phyloP scores from a whole-genome alignment of 495 filamentous ascomycete genomes.

The Mycothermus thermophilus region DNA sequence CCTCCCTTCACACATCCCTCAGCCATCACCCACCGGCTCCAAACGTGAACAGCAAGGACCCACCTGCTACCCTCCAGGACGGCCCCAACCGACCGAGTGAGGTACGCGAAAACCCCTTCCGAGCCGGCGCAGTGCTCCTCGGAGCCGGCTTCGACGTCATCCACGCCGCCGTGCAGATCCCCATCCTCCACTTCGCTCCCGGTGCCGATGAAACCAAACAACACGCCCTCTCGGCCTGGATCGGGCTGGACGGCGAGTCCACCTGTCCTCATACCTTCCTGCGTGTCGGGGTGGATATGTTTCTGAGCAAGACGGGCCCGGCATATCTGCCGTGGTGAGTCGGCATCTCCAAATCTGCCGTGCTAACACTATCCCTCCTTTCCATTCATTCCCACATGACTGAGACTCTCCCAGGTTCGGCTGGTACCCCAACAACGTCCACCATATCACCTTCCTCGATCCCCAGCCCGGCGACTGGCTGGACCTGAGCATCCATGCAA shows the following conservation, averaged over 20 bases:
- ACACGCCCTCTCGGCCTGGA: conserved; percentile 13
- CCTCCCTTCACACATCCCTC: too few species aligned
- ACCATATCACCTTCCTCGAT: neutral
- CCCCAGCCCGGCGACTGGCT: conserved; percentile 1
- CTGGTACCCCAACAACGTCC: conserved; percentile 1
- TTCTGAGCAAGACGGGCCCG: neutral
- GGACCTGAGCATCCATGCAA: neutral
- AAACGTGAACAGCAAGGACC: too few species aligned
- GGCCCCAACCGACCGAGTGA: too few species aligned
- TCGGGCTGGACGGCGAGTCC: conserved; percentile 3
- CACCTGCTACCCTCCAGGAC: too few species aligned
- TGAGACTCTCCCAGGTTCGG: neutral
- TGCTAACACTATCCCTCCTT: neutral
- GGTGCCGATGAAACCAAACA: neutral
- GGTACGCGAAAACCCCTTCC: too few species aligned
- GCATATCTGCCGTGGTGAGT: conserved; percentile 4
- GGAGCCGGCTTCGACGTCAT: too few species aligned
- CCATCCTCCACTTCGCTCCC: neutral
- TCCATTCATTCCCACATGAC: neutral
- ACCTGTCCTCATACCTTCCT: conserved; percentile 1
- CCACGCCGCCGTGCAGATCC: too few species aligned
- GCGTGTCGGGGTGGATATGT: conserved; percentile 4
- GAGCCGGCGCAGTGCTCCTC: too few species aligned
- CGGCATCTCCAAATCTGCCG: neutral
- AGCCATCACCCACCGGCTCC: too few species aligned